Evolutionary conservation across 257 asterid genomes (phyloP), one percentile per base, ranked within the genome.

Genomic region (Nicotiana tabacum): DNA sequence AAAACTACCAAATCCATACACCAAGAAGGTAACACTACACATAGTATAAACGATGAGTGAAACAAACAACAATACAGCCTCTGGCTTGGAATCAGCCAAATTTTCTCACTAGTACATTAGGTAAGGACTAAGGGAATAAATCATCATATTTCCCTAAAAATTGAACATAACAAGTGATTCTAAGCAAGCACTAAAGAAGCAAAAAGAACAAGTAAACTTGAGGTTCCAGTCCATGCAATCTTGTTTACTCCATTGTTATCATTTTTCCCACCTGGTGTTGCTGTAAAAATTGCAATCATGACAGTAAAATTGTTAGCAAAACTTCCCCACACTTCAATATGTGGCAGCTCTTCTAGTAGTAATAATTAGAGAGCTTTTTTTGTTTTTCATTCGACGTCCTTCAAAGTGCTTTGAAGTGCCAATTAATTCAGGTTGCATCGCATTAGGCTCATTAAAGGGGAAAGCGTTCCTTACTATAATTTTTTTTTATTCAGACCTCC

Each of bases 121-220:
- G 57, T 51, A 51, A 51, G 27, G 27, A 24, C 27, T 24, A 24
- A 24, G 13, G 13, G 16, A 51, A 13, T 10, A 51, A 51, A 2
- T 1, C 16, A 32, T 13, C 16, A 51, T 3, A 12, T 12, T 4
- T 72, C 16, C 16, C 37, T 56, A 72, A 21, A 11, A 46, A 13
- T 46, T 72, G 13, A 72, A 46, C 37, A 24, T 61, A 48, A 24
- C 3, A 0, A 48, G 27, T 48, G 15, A 0, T 13, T 80, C 81
- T 85, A 92, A 80, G 68, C 85, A 77, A 90, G 87, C 85, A 90
- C 83, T 57, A 89, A 9, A 61, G 89, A 58, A 56, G 91, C 90
- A 35, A 80, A 83, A 35, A 86, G 82, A 82, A 91, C 72, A 66
- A 92, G 37, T 9, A 92, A 67, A 56, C 88, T 83, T 10, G 93